Base-by-base conservation (phyloP, 1,139 yeast species). In the Nakaseomyces nivariensis region DNA sequence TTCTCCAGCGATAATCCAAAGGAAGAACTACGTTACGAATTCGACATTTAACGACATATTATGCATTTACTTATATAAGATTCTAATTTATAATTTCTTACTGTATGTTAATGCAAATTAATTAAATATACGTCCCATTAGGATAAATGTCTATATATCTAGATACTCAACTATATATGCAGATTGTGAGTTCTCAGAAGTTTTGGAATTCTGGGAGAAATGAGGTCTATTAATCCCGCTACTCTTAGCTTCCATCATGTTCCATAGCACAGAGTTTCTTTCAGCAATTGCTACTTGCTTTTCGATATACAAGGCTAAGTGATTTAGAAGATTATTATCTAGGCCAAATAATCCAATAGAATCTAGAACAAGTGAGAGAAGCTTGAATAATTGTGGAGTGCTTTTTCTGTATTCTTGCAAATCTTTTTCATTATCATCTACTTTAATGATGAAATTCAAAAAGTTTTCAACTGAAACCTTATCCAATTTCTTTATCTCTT, bases 341-440 rank as follows among this genome's bases (percentile, higher is more conserved):
- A 66, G 49, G 10, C 66, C 61, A 47, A 66, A 63, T 32, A 66
- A 54, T 7, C 69, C 70, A 33, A 64, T 61, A 3, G 70, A 61
- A 47, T 66, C 70, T 27, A 66, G 54, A 5, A 66, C 61, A 17
- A 66, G 50, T 22, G 63, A 60, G 37, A 66, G 48, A 24, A 66
- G 54, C 44, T 62, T 64, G 50, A 66, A 64, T 38, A 66, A 51
- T 50, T 61, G 65, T 25, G 63, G 59, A 26, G 54, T 56, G 53
- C 54, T 53, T 47, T 55, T 49, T 40, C 51, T 52, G 41, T 53
- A 50, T 26, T 58, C 59, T 40, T 56, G 47, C 22, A 42, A 37
- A 11, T 41, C 25, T 26, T 44, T 51, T 17, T 45, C 49, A 24
- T 46, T 47, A 13, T 58, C 57, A 9, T 52, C 56, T 29, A 56